Base-by-base conservation (phyloP, 192 early-diverging fungal genomes). In the Dimargaris cristalligena region DNA sequence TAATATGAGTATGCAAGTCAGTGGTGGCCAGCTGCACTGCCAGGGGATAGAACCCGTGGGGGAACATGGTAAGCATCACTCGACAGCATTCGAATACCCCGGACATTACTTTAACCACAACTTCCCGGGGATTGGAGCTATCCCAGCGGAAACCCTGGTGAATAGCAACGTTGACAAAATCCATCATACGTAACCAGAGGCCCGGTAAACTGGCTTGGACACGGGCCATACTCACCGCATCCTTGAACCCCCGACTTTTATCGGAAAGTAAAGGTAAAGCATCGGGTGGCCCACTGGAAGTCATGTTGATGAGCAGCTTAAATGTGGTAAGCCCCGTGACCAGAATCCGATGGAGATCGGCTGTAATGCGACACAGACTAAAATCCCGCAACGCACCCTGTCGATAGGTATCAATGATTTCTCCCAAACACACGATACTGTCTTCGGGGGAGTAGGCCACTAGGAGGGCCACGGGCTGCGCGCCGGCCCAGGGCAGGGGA, bases 361-460 rank as follows among this genome's bases (percentile, higher is more conserved):
- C 32, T 1, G 54, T 34, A 18, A 34, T 3, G 8, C 10, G 32
- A 2, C 20, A 31, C 54, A 34, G 32, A 29, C 34, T 18, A 18
- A 8, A 29, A 34, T 23, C 31, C 29, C 16, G 30, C 8, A 14
- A 11, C 16, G 23, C 32, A 16, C 34, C 54, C 3, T 9, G 1
- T 16, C 34, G 32, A 34, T 56, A 56, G 29, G 20, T 16, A 23
- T 33, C 34, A 28, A 56, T 56, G 20, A 56, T 20, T 8, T 34
- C 54, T 23, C 16, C 54, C 2, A 56, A 4, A 33, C 54, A 56
- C 18, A 34, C 30, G 31, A 56, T 18, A 16, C 32, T 4, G 18
- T 56, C 54, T 34, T 56, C 54, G 54, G 54, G 54, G 54, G 54
- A 11, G 34, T 56, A 34, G 1, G 54, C 31, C 28, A 56, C 54